Conservation (phyloP, 768 basidiomycete species). For the Suillus fuscotomentosus region DNA sequence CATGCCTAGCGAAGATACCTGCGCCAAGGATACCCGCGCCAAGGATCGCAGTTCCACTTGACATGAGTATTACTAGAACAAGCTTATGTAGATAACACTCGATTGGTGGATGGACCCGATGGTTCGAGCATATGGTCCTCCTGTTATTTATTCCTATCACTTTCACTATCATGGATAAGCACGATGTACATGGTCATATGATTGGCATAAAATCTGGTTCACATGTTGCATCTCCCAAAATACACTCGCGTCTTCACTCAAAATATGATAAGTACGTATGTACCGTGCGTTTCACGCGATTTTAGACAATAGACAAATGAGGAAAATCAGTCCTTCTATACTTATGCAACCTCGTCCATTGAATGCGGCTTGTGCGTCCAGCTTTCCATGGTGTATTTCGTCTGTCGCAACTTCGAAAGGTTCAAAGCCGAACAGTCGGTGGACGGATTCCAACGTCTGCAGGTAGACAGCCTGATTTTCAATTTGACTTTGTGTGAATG, state of each 20-base stretch:
- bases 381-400: background rate
- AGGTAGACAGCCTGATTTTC: background rate
- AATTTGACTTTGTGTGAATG: background rate
- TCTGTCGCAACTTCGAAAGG: background rate
- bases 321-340: no score
- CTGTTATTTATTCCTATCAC: background rate
- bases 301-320: no score
- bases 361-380: background rate
- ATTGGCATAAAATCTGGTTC: background rate
- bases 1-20: slow-evolving; percentile 76
- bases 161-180: background rate
- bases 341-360: background rate
- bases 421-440: background rate
- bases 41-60: slow-evolving; percentile 61
- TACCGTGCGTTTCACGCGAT: background rate
- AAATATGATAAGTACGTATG: background rate
- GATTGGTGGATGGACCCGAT: background rate
- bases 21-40: slow-evolving; percentile 57
- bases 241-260: background rate
- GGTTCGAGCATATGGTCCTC: background rate
- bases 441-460: background rate
- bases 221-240: background rate
- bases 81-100: background rate
- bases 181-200: background rate
- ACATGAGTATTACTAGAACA: slow-evolving; percentile 22